A percentile compares a stretch with the other conserved stretches of the same genome.
These are phyloP conservation scores for Xylaria sp. DNA, from an alignment of 2,329 filamentous ascomycete species.

Conservation along the genomic window DNA sequence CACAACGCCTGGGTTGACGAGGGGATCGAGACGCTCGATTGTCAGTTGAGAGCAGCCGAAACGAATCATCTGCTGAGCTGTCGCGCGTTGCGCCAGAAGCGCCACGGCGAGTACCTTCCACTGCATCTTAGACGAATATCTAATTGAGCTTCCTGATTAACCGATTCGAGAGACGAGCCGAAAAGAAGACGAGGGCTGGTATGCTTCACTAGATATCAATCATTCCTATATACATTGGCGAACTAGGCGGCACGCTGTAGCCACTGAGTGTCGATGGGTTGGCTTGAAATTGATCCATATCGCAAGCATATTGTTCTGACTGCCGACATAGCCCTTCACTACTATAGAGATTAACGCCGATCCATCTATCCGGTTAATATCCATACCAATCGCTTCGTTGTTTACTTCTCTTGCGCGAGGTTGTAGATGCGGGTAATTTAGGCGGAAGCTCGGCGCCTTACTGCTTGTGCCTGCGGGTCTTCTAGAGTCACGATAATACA, in stretches of 20 bases:
- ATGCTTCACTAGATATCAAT: not conserved
- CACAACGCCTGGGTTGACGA: conserved; percentile 46
- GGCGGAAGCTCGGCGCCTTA: conserved; percentile 24
- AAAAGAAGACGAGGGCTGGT: not conserved
- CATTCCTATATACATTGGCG: conserved; percentile 24
- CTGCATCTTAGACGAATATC: conserved; percentile 39
- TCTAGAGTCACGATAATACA: not conserved
- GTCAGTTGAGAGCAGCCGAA: conserved; percentile 49
- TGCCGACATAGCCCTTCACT: conserved; percentile 27
- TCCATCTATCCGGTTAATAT: conserved; percentile 36
- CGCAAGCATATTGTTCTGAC: conserved; percentile 5
- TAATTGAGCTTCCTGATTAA: not conserved
- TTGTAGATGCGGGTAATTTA: conserved; percentile 31
- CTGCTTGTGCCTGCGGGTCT: not conserved
- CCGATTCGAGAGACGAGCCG: not conserved
- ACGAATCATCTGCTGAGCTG: conserved; percentile 51
- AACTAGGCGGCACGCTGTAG: not conserved
- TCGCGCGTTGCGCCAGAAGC: conserved; percentile 39
- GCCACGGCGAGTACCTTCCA: conserved; percentile 37
- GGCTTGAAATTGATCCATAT: conserved; percentile 5
- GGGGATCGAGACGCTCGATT: conserved; percentile 48
- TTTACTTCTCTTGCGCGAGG: conserved; percentile 2
- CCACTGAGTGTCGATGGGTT: not conserved
- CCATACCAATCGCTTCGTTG: conserved; percentile 27
- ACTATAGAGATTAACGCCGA: conserved; percentile 6